phyloP scores from a whole-genome alignment of 257 asterid genomes.

The Prunella vulgaris region DNA sequence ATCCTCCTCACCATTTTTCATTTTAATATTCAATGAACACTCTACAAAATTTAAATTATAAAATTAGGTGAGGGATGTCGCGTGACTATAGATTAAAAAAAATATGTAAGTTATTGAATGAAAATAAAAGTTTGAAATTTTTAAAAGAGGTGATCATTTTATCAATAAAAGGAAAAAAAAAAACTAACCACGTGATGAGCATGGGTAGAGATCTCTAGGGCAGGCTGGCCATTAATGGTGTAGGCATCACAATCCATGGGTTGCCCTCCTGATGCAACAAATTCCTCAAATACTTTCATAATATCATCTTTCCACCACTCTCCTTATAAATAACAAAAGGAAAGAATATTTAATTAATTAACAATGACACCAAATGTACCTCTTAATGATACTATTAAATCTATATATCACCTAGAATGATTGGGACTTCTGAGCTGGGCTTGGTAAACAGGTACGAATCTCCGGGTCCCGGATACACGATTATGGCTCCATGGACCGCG shows the following conservation, averaged over 20 bases:
- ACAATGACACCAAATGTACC: neutral
- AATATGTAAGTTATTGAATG: too few species aligned
- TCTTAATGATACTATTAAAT: neutral
- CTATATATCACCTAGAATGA: slow-evolving; percentile 42
- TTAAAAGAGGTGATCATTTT: too few species aligned
- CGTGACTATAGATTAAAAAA: too few species aligned
- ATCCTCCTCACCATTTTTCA: too few species aligned
- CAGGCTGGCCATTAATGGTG: slow-evolving; percentile 68
- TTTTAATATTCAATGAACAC: too few species aligned
- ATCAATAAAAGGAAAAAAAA: neutral
- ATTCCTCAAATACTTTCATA: slow-evolving; percentile 33
- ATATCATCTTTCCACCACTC: slow-evolving; percentile 85
- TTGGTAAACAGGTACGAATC: slow-evolving; percentile 39
- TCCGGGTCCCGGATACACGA: slow-evolving; percentile 40
- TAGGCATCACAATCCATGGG: slow-evolving; percentile 66
- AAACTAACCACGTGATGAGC: slow-evolving; percentile 35
- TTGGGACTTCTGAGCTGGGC: slow-evolving; percentile 54
- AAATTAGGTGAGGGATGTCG: too few species aligned
- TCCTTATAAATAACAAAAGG: slow-evolving; percentile 22
- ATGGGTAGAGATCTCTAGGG: slow-evolving; percentile 54
- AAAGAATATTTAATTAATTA: neutral
- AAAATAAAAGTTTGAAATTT: too few species aligned
- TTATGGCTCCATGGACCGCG: slow-evolving; percentile 63
- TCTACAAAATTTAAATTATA: too few species aligned
- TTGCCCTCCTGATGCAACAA: slow-evolving; percentile 39